Percentiles rank a stretch among this genome's conserved stretches.
Evolutionary conservation across 2,329 filamentous ascomycete genomes (phyloP).

Genomic region (Lasiodiplodia sp.): DNA sequence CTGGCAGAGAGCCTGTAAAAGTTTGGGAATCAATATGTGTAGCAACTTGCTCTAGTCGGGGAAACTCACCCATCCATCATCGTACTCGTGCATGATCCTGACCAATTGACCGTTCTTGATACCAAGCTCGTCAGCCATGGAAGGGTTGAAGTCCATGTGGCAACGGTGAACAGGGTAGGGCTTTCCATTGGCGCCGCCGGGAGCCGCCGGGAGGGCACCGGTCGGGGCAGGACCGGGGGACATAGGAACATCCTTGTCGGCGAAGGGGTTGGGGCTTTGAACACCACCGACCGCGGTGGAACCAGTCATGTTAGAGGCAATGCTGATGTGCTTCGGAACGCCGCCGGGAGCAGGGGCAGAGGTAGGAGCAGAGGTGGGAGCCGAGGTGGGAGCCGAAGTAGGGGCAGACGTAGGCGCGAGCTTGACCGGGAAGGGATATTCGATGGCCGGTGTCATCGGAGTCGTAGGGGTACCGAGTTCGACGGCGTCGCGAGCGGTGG

Average conservation of each 20-base stretch:
- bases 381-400: conserved; percentile 16
- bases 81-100: conserved; percentile 90
- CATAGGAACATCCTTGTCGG: conserved; percentile 39
- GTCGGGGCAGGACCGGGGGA: conserved; percentile 55
- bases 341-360: conserved; percentile 4
- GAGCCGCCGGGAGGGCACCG: conserved; percentile 57
- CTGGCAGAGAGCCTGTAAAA: conserved; percentile 81
- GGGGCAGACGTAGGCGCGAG: conserved; percentile 14
- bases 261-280: neutral
- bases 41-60: neutral
- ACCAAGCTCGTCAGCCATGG: conserved; percentile 89
- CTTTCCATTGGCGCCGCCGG: conserved; percentile 69
- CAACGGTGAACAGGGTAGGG: conserved; percentile 82
- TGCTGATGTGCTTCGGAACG: conserved; percentile 2
- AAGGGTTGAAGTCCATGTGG: conserved; percentile 91
- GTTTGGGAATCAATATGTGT: conserved; percentile 35
- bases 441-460: conserved; percentile 20
- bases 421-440: conserved; percentile 14
- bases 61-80: conserved; percentile 91
- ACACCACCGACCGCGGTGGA: conserved; percentile 31
- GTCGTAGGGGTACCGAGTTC: conserved; percentile 25
- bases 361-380: conserved; percentile 12
- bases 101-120: conserved; percentile 84
- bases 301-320: conserved; percentile 35
- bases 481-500: conserved; percentile 30